Base-by-base conservation (phyloP, 1,284 basidiomycete genomes). In the Hypsizygus ulmarius region DNA sequence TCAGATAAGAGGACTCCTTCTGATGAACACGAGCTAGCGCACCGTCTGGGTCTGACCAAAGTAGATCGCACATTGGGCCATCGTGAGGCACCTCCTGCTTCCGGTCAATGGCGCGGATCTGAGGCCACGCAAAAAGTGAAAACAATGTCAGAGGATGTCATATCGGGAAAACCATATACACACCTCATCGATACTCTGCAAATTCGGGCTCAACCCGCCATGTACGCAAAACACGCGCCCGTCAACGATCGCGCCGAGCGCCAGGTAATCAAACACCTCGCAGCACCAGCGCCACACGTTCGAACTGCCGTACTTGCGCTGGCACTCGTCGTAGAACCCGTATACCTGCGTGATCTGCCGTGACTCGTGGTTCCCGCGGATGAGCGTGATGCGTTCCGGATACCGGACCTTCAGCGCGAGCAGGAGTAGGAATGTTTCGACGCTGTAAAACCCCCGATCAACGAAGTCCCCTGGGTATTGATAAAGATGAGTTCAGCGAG, bases 41-140 rank as follows among this genome's bases (percentile, higher is more conserved):
- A 93, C 92, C 93, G 65, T 99, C 96, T 30, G 96, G 97, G 75
- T 99, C 96, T 47, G 94, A 97, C 96, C 96, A 99, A 15, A 99
- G 76, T 5, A 99, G 73, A 69, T 99, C 97, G 64, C 96, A 99
- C 95, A 99, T 98, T 6, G 94, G 86, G 7, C 97, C 96, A 64
- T 99, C 96, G 66, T 99, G 97, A n/a, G 96, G 96, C 9, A 99
- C 97, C 66, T 99, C 96, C 70, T 98, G 94, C 68, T 97, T 95
- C 28, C 96, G 74, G 73, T 98, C 96, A 58, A 99, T 96, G 34
- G 85, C 80, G 38, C 96, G 87, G 63, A 99, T 98, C 93, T 97
- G 35, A 40, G 14, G 16, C 36, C 4, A 11, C 11, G 19, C n/a
- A 38, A 29, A 19, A 25, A 14, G 7, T 19, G 16, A 34, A 29